These are phyloP conservation scores for Magnusiomyces clavatus DNA, from an alignment of 1,139 yeast genomes.

Conservation along the genomic window DNA sequence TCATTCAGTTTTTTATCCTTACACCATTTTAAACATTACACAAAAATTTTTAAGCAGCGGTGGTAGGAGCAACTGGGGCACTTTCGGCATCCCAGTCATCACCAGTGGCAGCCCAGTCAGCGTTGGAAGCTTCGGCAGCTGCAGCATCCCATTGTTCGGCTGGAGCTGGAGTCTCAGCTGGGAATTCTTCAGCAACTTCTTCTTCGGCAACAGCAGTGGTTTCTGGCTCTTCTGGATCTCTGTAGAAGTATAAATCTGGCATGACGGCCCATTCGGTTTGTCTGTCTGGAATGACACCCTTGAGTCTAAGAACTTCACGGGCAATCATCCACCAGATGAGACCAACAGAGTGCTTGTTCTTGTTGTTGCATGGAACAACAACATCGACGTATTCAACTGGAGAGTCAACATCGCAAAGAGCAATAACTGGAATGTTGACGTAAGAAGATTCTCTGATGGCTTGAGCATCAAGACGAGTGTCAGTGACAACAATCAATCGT, in stretches of 20 bases:
- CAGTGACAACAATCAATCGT: constrained; percentile 97
- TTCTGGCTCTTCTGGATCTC: constrained; percentile 99
- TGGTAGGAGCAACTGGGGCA: constrained; percentile 26
- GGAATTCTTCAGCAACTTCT: constrained; percentile 50
- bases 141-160: constrained; percentile 77
- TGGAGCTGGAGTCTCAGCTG: constrained; percentile 56
- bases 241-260: constrained; percentile 99
- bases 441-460: constrained; percentile 99
- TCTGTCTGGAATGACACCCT: constrained; percentile 98
- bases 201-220: constrained; percentile 55
- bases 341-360: constrained; percentile 99
- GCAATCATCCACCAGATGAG: constrained; percentile 99
- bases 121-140: constrained; percentile 33
- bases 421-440: constrained; percentile 99
- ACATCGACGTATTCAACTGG: constrained; percentile 99
- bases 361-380: constrained; percentile 99
- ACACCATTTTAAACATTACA: constrained; percentile 8
- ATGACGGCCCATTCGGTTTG: constrained; percentile 96
- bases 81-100: constrained; percentile 70
- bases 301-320: constrained; percentile 98
- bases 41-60: constrained; percentile 36
- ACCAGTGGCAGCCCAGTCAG: constrained; percentile 41
- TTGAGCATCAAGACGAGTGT: constrained; percentile 99
- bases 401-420: constrained; percentile 97
- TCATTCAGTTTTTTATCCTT: constrained; percentile 9